Evolutionary conservation across 2,329 filamentous ascomycete genomes (phyloP).

Genomic region (Colletotrichum cereale): DNA sequence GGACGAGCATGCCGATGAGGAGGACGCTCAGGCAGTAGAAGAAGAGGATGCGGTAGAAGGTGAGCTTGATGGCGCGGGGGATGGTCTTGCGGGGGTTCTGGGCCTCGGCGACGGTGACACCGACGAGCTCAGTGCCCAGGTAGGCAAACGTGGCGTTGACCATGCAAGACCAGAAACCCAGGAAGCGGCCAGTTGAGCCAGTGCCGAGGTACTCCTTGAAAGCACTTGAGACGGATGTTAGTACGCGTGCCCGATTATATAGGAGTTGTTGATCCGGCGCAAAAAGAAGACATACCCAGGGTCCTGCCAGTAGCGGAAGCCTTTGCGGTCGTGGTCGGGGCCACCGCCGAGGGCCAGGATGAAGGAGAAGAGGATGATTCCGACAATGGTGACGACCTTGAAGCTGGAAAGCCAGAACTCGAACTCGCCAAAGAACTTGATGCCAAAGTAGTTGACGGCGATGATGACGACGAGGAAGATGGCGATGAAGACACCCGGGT

Average conservation of each 20-base stretch:
- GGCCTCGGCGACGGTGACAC: slow-evolving; percentile 83
- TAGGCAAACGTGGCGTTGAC: slow-evolving; percentile 85
- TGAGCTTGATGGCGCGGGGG: slow-evolving; percentile 82
- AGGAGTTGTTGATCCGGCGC: too few species aligned
- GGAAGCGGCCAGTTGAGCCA: slow-evolving; percentile 65
- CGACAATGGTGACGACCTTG: slow-evolving; percentile 76
- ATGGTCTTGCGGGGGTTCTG: slow-evolving; percentile 84
- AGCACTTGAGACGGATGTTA: slow-evolving; percentile 49
- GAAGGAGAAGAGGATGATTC: slow-evolving; percentile 74
- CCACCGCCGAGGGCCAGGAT: slow-evolving; percentile 75
- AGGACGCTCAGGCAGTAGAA: slow-evolving; percentile 84
- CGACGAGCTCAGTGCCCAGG: slow-evolving; percentile 81
- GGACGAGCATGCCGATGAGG: slow-evolving; percentile 81
- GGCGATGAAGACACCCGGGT: slow-evolving; percentile 84
- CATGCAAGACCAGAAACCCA: slow-evolving; percentile 77
- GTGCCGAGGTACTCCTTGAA: slow-evolving; percentile 61
- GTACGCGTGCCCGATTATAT: not conserved
- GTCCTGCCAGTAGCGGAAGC: slow-evolving; percentile 75
- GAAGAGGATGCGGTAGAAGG: slow-evolving; percentile 84
- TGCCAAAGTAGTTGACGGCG: slow-evolving; percentile 77
- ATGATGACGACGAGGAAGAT: slow-evolving; percentile 74
- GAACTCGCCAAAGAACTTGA: slow-evolving; percentile 76
- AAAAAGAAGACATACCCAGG: slow-evolving; percentile 59
- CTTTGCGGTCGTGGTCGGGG: slow-evolving; percentile 70
- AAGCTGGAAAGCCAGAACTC: slow-evolving; percentile 74